Evolutionary conservation across 306 rosid species (phyloP).

Genomic region (Trifolium subterraneum): DNA sequence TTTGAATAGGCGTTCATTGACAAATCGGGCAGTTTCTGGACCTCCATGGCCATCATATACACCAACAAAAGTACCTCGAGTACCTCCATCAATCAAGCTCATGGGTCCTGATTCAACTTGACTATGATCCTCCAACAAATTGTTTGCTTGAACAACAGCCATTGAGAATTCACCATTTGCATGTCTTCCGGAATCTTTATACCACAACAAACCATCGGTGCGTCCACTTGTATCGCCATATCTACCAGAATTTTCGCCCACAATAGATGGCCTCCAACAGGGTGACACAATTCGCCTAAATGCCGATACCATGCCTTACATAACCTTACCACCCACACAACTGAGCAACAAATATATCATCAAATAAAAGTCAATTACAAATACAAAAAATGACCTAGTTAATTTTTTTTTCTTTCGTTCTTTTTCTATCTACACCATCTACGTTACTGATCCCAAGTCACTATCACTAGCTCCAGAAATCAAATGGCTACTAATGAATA

Average conservation of each 20-base stretch:
- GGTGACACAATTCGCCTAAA: slow-evolving; percentile 75
- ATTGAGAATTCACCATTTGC: slow-evolving; percentile 84
- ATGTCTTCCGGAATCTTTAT: slow-evolving; percentile 81
- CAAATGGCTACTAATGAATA: slow-evolving; percentile 61
- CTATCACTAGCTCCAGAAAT: slow-evolving; percentile 56
- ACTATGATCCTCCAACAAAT: slow-evolving; percentile 89
- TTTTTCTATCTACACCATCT: slow-evolving; percentile 52
- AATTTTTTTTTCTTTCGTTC: slow-evolving; percentile 24
- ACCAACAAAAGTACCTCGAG: slow-evolving; percentile 87
- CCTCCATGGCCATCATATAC: slow-evolving; percentile 98
- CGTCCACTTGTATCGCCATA: slow-evolving; percentile 70
- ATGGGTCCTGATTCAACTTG: slow-evolving; percentile 90
- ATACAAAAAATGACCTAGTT: slow-evolving; percentile 41
- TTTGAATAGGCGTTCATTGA: slow-evolving; percentile 68
- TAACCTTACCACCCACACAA: slow-evolving; percentile 75
- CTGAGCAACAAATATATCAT: slow-evolving; percentile 59
- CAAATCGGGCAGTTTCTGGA: slow-evolving; percentile 84
- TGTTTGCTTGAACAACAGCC: slow-evolving; percentile 98
- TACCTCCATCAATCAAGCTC: slow-evolving; percentile 60
- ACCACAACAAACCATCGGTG: slow-evolving; percentile 78
- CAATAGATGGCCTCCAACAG: slow-evolving; percentile 69
- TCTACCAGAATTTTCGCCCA: slow-evolving; percentile 62
- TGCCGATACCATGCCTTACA: slow-evolving; percentile 87
- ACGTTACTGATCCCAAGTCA: slow-evolving; percentile 52
- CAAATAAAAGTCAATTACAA: slow-evolving; percentile 43